phyloP scores from a whole-genome alignment of 257 asterid genomes.

The Capsicum rhomboideum region DNA sequence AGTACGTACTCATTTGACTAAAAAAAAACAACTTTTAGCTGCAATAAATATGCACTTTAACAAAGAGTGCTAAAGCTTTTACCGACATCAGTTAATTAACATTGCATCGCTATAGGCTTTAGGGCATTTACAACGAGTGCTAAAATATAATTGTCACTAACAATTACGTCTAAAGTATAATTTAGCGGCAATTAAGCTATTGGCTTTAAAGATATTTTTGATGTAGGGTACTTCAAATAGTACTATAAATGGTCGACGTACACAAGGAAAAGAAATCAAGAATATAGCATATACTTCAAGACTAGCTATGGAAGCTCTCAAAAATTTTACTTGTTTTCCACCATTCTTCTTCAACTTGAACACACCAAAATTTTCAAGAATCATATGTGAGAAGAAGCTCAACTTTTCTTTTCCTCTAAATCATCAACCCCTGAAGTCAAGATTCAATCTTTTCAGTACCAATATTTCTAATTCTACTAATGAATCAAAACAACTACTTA shows the following conservation, averaged over 20 bases:
- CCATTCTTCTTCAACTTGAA: background rate
- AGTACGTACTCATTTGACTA: no score
- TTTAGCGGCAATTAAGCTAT: no score
- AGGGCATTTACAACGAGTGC: no score
- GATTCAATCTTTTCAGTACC: constrained; percentile 37
- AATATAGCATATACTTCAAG: background rate
- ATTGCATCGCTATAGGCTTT: no score
- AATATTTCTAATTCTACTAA: background rate
- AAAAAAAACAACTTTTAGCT: no score
- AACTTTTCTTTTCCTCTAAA: constrained; percentile 3
- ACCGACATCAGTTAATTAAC: no score
- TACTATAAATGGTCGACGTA: background rate
- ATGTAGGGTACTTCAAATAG: no score
- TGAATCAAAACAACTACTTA: background rate
- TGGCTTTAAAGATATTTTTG: no score
- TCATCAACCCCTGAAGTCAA: background rate
- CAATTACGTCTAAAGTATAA: no score
- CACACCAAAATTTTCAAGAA: background rate
- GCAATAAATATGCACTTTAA: no score
- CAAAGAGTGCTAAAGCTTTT: no score
- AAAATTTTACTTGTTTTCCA: background rate
- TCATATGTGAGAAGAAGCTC: constrained; percentile 8
- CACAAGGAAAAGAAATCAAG: background rate
- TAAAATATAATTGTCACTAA: no score
- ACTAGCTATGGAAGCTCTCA: background rate